Conservation (phyloP, 208 protist genomes). For the Leishmania aethiopica region DNA sequence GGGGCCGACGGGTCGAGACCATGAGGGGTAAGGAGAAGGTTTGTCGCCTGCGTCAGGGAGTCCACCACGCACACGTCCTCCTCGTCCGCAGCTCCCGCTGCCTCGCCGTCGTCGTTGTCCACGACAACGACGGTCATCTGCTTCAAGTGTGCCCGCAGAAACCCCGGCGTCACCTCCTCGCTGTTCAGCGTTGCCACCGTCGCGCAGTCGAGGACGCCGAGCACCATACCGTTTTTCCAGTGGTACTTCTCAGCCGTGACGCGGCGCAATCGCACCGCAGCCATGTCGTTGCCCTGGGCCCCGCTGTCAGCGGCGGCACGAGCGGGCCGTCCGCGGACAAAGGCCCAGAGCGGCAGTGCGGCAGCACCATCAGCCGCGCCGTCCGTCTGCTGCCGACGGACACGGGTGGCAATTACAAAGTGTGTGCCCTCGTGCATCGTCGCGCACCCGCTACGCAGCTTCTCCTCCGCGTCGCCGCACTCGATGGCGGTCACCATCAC, state of each 20-base stretch:
- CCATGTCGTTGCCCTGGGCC: not conserved
- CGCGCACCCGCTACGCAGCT: slow-evolving; percentile 54
- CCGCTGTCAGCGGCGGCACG: slow-evolving; percentile 5
- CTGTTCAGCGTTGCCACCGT: slow-evolving; percentile 53
- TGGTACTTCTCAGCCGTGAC: slow-evolving; percentile 42
- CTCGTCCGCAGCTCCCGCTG: slow-evolving; percentile 1
- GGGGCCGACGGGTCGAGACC: slow-evolving; percentile 9
- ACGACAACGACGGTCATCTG: slow-evolving; percentile 35
- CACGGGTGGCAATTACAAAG: slow-evolving; percentile 82
- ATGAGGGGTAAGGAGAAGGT: slow-evolving; percentile 63
- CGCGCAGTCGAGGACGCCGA: slow-evolving; percentile 63
- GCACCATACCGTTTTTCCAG: slow-evolving; percentile 50
- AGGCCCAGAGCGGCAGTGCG: slow-evolving; percentile 44
- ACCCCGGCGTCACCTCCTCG: slow-evolving; percentile 62
- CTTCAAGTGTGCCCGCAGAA: slow-evolving; percentile 58
- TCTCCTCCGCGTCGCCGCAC: slow-evolving; percentile 35
- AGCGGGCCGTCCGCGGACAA: slow-evolving; percentile 46
- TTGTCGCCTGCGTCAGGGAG: slow-evolving; percentile 53
- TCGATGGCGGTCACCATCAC: slow-evolving; percentile 71
- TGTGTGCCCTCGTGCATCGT: slow-evolving; percentile 85
- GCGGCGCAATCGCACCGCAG: slow-evolving; percentile 7
- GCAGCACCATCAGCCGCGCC: slow-evolving; percentile 1
- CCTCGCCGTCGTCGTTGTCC: slow-evolving; percentile 20
- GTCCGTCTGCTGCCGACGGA: slow-evolving; percentile 35
- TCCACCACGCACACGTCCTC: slow-evolving; percentile 26